phyloP scores from a whole-genome alignment of 1,284 basidiomycete species.

The Puccinia sorghi region DNA sequence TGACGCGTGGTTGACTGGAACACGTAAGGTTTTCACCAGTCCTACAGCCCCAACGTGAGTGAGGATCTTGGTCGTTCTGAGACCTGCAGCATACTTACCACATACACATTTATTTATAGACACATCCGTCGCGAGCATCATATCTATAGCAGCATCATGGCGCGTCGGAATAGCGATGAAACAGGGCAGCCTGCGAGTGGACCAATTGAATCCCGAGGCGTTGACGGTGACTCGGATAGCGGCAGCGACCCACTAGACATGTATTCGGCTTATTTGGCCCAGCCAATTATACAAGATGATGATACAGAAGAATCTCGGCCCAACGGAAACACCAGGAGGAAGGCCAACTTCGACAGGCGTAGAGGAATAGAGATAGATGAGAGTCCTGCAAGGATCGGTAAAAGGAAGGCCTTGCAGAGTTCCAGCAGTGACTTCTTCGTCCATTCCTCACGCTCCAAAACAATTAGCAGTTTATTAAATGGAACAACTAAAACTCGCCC shows the following conservation, averaged over 20 bases:
- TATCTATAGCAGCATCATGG: not conserved
- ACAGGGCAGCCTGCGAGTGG: not conserved
- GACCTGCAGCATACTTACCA: too few species aligned
- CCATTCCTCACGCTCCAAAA: not conserved
- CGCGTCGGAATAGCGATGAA: not conserved
- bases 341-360: too few species aligned
- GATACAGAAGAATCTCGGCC: too few species aligned
- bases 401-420: not conserved
- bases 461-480: not conserved
- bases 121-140: too few species aligned
- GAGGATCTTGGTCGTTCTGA: too few species aligned
- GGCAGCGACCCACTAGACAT: not conserved
- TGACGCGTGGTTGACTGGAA: conserved; percentile 1
- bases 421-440: not conserved
- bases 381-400: too few species aligned
- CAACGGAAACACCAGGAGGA: too few species aligned
- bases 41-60: too few species aligned
- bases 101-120: too few species aligned
- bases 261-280: too few species aligned
- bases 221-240: not conserved
- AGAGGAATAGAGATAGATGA: too few species aligned
- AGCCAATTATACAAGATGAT: too few species aligned
- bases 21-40: not conserved
- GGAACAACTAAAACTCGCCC: conserved; percentile 17
- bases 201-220: not conserved